Percentiles rank a stretch among this genome's conserved stretches.
Evolutionary conservation across 495 filamentous ascomycete species (phyloP).

Genomic region (Penicillium fimorum): DNA sequence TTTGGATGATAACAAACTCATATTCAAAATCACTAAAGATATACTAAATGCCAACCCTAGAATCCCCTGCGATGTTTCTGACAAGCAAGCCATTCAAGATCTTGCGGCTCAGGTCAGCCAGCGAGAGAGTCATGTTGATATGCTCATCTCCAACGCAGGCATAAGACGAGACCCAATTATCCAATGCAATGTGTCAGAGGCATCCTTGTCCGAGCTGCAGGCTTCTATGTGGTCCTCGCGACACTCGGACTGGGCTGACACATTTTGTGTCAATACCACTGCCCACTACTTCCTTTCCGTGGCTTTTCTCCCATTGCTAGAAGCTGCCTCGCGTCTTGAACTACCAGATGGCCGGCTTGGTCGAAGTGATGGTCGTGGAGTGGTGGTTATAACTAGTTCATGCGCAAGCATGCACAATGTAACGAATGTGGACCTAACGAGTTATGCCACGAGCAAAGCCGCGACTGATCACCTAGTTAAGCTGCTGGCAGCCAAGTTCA

Average conservation of each 20-base stretch:
- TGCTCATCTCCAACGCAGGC: conserved; percentile 48
- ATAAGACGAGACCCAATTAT: conserved; percentile 40
- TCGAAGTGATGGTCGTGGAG: conserved; percentile 38
- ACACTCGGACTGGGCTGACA: conserved; percentile 37
- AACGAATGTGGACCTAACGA: conserved; percentile 48
- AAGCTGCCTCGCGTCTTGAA: conserved; percentile 25
- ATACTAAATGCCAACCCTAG: conserved; percentile 15
- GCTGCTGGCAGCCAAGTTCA: conserved; percentile 43
- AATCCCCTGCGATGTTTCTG: conserved; percentile 38
- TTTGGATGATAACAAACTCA: not conserved
- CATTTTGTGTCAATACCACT: conserved; percentile 43
- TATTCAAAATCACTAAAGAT: not conserved
- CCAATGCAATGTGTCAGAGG: conserved; percentile 39
- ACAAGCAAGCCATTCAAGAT: conserved; percentile 34
- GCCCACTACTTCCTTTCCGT: conserved; percentile 47
- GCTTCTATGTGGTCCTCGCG: conserved; percentile 43
- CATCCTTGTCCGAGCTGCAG: conserved; percentile 37
- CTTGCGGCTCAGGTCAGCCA: conserved; percentile 24
- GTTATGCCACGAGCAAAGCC: conserved; percentile 46
- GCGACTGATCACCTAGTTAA: conserved; percentile 46
- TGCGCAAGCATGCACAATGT: conserved; percentile 50
- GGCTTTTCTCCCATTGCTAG: conserved; percentile 39
- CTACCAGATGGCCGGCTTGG: conserved; percentile 19
- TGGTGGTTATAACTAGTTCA: conserved; percentile 42
- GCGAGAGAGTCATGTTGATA: conserved; percentile 34